A percentile compares a stretch with the other conserved stretches of the same genome.
Evolutionary conservation across 108 stramenopile genomes (phyloP).

Genomic region (Chaetoceros muelleri): DNA sequence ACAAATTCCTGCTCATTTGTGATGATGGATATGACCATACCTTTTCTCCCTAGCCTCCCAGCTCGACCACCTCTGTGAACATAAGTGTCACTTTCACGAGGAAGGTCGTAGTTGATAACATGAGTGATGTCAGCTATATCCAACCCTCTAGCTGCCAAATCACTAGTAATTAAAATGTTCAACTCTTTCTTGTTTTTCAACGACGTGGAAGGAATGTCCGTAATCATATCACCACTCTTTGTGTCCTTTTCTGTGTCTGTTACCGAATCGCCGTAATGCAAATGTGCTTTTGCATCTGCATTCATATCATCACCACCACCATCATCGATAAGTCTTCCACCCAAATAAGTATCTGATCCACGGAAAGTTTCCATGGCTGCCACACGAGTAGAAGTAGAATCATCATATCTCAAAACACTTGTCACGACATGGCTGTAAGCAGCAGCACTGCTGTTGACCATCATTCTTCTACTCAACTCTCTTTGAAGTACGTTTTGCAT

Average conservation of each 20-base stretch:
- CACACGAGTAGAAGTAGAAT: slow-evolving; percentile 48
- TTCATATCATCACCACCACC: background rate
- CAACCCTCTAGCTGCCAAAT: slow-evolving; percentile 82
- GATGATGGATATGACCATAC: slow-evolving; percentile 66
- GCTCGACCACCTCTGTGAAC: slow-evolving; percentile 86
- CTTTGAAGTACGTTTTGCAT: slow-evolving; percentile 48
- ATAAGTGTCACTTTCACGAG: slow-evolving; percentile 69
- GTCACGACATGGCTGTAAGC: slow-evolving; percentile 28
- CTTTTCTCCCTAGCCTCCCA: slow-evolving; percentile 60
- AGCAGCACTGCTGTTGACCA: slow-evolving; percentile 1
- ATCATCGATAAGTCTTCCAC: slow-evolving; percentile 7
- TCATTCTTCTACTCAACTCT: slow-evolving; percentile 17
- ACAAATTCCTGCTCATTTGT: slow-evolving; percentile 80
- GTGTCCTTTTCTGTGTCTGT: too few species aligned
- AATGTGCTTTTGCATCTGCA: too few species aligned
- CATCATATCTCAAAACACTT: slow-evolving; percentile 53
- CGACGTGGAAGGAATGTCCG: too few species aligned
- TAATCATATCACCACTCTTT: too few species aligned
- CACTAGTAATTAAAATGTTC: slow-evolving; percentile 74
- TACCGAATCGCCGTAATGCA: background rate
- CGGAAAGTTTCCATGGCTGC: slow-evolving; percentile 69
- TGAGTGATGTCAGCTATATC: slow-evolving; percentile 70
- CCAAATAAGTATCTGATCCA: slow-evolving; percentile 21
- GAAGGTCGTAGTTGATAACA: slow-evolving; percentile 83
- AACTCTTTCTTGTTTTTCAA: too few species aligned